Percentiles rank a stretch among this genome's conserved stretches.
These are phyloP conservation scores for Thecaphora thlaspeos DNA, from an alignment of 1,284 basidiomycete species.

Conservation along the genomic window DNA sequence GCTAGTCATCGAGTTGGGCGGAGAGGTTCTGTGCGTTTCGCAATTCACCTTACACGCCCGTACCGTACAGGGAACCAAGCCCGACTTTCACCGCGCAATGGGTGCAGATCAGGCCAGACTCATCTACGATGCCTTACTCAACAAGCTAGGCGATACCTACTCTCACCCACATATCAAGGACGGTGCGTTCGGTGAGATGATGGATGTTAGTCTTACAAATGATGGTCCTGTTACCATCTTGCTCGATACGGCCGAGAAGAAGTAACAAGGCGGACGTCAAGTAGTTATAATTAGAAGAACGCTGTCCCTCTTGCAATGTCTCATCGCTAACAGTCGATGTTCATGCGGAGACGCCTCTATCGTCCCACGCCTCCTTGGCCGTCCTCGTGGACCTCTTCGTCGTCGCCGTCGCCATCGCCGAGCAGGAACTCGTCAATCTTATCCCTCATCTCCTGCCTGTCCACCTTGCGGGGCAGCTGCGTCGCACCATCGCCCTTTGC, in stretches of 20 bases:
- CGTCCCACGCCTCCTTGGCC: slow-evolving; percentile 69
- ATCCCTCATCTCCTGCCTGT: slow-evolving; percentile 33
- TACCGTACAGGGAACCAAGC: slow-evolving; percentile 52
- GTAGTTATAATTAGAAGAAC: no score
- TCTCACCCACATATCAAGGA: slow-evolving; percentile 38
- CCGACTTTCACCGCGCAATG: slow-evolving; percentile 54
- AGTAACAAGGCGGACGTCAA: slow-evolving; percentile 83
- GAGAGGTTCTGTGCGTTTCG: slow-evolving; percentile 53
- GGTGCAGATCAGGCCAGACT: slow-evolving; percentile 29
- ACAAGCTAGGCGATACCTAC: slow-evolving; percentile 33
- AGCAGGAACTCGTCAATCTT: slow-evolving; percentile 42
- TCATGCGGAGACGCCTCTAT: no score
- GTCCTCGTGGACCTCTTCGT: slow-evolving; percentile 39
- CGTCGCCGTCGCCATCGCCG: slow-evolving; percentile 2
- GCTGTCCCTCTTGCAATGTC: no score
- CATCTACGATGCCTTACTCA: slow-evolving; percentile 46
- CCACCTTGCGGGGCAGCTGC: background rate
- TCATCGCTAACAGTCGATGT: no score
- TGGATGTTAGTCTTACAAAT: slow-evolving; percentile 52
- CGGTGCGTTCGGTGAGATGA: slow-evolving; percentile 55
- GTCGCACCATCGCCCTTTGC: no score
- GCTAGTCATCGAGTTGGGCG: slow-evolving; percentile 44
- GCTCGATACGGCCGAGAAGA: slow-evolving; percentile 3
- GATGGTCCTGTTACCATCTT: slow-evolving; percentile 48
- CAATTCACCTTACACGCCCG: slow-evolving; percentile 54